Percentiles rank a stretch among this genome's conserved stretches.
These are phyloP conservation scores for Solanum raphanifolium DNA, from an alignment of 257 asterid genomes.

Conservation along the genomic window DNA sequence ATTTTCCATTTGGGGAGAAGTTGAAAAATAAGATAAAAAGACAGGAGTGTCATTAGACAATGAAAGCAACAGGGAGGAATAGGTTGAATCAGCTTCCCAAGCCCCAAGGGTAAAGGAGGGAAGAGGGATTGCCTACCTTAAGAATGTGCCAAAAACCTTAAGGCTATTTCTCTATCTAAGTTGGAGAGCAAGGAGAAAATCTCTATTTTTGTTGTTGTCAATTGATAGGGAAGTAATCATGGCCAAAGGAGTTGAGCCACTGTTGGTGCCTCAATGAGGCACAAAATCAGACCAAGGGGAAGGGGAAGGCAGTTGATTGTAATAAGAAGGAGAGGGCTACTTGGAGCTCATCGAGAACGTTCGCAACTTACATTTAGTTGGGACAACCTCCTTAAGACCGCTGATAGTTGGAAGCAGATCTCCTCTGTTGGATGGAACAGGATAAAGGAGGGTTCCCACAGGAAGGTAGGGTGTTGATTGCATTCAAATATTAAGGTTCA, in stretches of 20 bases:
- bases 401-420: background rate
- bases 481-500: background rate
- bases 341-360: background rate
- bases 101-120: background rate
- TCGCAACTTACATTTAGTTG: background rate
- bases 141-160: background rate
- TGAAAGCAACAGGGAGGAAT: background rate
- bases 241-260: background rate
- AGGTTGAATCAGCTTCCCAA: background rate
- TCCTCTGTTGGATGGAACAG: background rate
- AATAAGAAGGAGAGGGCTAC: background rate
- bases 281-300: background rate
- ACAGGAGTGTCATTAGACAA: background rate
- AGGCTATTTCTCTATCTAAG: background rate
- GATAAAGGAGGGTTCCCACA: background rate
- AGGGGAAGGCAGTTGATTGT: background rate
- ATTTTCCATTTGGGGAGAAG: background rate
- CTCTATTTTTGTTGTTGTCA: background rate
- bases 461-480: background rate
- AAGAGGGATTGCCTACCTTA: background rate
- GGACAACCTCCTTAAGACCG: background rate
- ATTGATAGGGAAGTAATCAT: background rate
- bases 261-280: background rate
- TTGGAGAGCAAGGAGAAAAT: background rate
- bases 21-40: background rate